Base-by-base conservation (phyloP, 768 basidiomycete genomes). In the Termitomyces heimii region DNA sequence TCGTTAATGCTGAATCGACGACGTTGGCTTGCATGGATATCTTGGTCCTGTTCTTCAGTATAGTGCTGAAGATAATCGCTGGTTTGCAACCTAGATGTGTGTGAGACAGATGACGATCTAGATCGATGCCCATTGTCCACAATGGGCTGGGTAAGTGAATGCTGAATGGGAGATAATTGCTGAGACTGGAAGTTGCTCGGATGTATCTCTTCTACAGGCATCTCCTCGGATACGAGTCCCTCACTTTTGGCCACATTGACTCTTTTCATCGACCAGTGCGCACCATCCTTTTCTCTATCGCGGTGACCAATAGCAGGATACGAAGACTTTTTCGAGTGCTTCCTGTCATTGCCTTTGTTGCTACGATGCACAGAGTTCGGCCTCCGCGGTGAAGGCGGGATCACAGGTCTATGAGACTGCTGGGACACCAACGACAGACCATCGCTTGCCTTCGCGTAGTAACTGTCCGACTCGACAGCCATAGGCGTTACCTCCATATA, bases 271-370 rank as follows among this genome's bases (percentile, higher is more conserved):
- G 58, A 54, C 60, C 61, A 61, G 1, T 61, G 55, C 7, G 66
- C 51, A 31, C 57, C 54, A 7, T 71, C 68, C 58, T 75, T 75
- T 44, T 70, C 72, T 14, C 81, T 74, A 10, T 78, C 68, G 16
- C 82, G 81, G 44, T 81, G 71, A 37, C 81, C 80, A 10, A 78
- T 66, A 24, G 74, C 57, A 16, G 81, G 80, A 46, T 79, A 76
- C 13, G 62, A 60, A 14, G 40, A 28, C 61, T 76, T 80, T 71
- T 78, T 79, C 53, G 68, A 59, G 37, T 75, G 70, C 54, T 76
- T 79, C 51, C 74, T 75, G 58, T 75, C 77, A 50, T 65, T 66
- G 44, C 66, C 68, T 51, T 65, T 67, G 28, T 51, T 56, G 34
- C 44, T 37, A 20, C 60, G 44, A 55, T 53, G 32, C 31, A 37